Evolutionary conservation across 805 yeast genomes (phyloP).

Genomic region (Starmerella davenportii): DNA sequence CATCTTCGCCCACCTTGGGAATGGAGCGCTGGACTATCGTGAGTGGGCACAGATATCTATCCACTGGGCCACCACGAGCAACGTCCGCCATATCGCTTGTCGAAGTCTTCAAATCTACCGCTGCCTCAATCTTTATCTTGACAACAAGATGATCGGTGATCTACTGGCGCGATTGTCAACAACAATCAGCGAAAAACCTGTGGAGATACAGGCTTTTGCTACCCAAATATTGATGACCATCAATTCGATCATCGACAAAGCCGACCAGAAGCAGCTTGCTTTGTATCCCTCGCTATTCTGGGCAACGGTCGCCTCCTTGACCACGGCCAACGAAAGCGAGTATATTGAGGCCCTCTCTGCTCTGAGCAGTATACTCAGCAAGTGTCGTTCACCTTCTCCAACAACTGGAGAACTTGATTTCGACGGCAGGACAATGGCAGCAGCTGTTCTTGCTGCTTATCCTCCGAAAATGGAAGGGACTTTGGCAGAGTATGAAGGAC

Average conservation of each 20-base stretch:
- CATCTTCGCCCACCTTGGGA: conserved; percentile 3
- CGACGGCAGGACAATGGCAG: conserved; percentile 45
- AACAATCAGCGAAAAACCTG: conserved; percentile 74
- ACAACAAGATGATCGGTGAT: conserved; percentile 75
- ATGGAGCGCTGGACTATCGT: conserved; percentile 17
- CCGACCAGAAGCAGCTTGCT: conserved; percentile 57
- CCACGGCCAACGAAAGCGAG: conserved; percentile 82
- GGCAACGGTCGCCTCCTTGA: conserved; percentile 83
- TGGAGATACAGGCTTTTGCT: conserved; percentile 88
- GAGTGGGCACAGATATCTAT: conserved; percentile 72
- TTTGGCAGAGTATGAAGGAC: conserved; percentile 49
- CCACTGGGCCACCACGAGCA: conserved; percentile 93
- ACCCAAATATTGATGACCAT: conserved; percentile 94
- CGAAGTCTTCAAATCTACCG: conserved; percentile 88
- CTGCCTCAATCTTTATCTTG: conserved; percentile 60
- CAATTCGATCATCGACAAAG: conserved; percentile 77
- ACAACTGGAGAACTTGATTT: background rate
- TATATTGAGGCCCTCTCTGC: conserved; percentile 75
- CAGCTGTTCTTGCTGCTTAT: conserved; percentile 65
- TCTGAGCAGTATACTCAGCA: conserved; percentile 62
- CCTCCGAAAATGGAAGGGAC: conserved; percentile 90
- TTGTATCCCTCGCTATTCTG: conserved; percentile 89
- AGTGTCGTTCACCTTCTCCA: too few species aligned
- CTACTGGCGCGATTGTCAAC: conserved; percentile 85
- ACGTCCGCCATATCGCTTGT: conserved; percentile 92